Evolutionary conservation across 2,329 filamentous ascomycete species (phyloP), one percentile per base, ranked within the genome.

Genomic region (Tolypocladium album): DNA sequence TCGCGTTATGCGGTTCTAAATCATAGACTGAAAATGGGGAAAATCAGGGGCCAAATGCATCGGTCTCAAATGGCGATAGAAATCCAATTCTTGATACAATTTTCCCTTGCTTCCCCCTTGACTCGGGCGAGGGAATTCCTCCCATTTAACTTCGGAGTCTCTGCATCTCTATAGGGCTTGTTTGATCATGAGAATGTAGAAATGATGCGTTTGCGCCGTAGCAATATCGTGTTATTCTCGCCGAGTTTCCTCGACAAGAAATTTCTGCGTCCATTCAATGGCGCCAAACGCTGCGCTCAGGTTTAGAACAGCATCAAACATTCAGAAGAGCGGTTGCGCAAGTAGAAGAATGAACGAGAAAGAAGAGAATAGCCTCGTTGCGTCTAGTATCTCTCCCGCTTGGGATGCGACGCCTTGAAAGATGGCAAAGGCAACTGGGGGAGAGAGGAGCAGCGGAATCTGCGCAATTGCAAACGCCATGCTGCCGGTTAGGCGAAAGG

Each of bases 241-340:
- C 0, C 66, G 70, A 8, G 67, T 60, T 8, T 67, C 64, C 20
- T 65, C 62, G 9, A 67, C 53, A 5, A 77, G 65, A 38, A 72
- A 79, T 8, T 62, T 63, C 45, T 78, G 69, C 7, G 79, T 76
- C 1, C 77, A 69, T n/a, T 68, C 67, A 56, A 79, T 68, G 15
- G 75, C 77, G 0, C 74, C 74, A 20, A 75, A 55, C 0, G 70
- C 73, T 11, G 75, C 69, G 34, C 71, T 72, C 27, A 78, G 56
- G 17, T 69, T 63, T 1, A 77, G 72, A 20, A 78, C 67, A 0
- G 66, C 65, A 60, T 74, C 70, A 38, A 79, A 73, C 57, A 79
- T 64, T 45, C 65, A 70, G 45, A 73, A 74, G 20, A 79, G 68
- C 1, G 76, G 42, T 6, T 45, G 42, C 8, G 42, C 42, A 20